Conservation (phyloP, 768 basidiomycete species). For the Kwoniella mangroviensis region DNA sequence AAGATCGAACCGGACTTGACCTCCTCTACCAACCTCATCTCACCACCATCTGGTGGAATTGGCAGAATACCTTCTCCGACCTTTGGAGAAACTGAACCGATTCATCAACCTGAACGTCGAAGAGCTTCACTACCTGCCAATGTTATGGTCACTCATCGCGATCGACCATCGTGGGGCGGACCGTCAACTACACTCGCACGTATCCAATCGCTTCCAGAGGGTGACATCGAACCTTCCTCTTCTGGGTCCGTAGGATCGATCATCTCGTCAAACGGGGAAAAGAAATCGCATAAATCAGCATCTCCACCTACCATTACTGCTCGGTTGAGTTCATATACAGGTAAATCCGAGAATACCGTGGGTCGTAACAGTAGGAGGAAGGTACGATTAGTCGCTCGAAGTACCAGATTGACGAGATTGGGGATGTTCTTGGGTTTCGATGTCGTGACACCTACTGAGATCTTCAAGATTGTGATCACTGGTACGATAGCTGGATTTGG, state of each 20-base stretch:
- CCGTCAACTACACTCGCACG: slow-evolving; percentile 31
- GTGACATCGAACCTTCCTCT: slow-evolving; percentile 25
- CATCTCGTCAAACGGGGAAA: slow-evolving; percentile 12
- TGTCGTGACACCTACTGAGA: slow-evolving; percentile 52
- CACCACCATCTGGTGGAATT: background rate
- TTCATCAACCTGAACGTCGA: slow-evolving; percentile 15
- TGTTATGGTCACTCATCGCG: slow-evolving; percentile 10
- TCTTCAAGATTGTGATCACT: slow-evolving; percentile 53
- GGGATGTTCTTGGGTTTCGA: slow-evolving; percentile 51
- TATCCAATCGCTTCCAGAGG: slow-evolving; percentile 50
- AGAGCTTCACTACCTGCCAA: slow-evolving; percentile 22
- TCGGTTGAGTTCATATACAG: slow-evolving; percentile 12
- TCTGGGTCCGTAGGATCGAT: background rate
- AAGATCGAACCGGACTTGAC: slow-evolving; percentile 19
- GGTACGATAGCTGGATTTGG: slow-evolving; percentile 57
- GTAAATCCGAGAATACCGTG: background rate
- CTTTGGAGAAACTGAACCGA: background rate
- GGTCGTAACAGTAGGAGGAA: slow-evolving; percentile 3
- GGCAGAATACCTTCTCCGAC: slow-evolving; percentile 11
- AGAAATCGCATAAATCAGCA: background rate
- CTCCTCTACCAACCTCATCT: slow-evolving; percentile 1
- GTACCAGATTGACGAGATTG: slow-evolving; percentile 20
- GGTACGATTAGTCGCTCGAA: background rate
- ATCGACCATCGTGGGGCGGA: slow-evolving; percentile 24
- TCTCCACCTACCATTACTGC: slow-evolving; percentile 10